Percentiles rank a stretch among this genome's conserved stretches.
These are phyloP conservation scores for Phaffia rhodozyma DNA, from an alignment of 1,284 basidiomycete species.

Conservation along the genomic window DNA sequence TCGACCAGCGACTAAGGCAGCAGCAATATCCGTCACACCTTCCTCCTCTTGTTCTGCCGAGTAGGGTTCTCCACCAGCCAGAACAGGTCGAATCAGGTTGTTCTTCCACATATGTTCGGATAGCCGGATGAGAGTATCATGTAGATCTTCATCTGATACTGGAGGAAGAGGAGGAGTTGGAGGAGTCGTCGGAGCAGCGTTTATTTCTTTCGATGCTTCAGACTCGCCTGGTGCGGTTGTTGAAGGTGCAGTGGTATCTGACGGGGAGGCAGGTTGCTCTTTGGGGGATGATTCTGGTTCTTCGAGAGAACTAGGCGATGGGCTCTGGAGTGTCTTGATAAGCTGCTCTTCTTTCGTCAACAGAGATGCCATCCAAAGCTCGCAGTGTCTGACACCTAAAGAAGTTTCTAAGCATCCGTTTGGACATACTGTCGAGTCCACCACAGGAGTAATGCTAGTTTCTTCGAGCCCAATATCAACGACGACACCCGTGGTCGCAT, in stretches of 20 bases:
- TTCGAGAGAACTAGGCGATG: slow-evolving; percentile 30
- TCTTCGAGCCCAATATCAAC: slow-evolving; percentile 65
- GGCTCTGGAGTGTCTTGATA: slow-evolving; percentile 45
- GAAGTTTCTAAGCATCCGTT: slow-evolving; percentile 48
- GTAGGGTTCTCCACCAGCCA: slow-evolving; percentile 12
- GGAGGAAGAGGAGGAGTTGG: slow-evolving; percentile 18
- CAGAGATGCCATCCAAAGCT: slow-evolving; percentile 58
- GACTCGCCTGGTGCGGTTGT: slow-evolving; percentile 31
- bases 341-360: slow-evolving; percentile 50
- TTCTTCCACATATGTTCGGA: slow-evolving; percentile 4
- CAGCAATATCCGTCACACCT: slow-evolving; percentile 53
- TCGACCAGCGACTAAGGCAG: slow-evolving; percentile 63
- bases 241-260: slow-evolving; percentile 23
- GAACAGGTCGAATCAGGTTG: slow-evolving; percentile 11
- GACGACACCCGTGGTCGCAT: slow-evolving; percentile 57
- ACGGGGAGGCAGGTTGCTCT: slow-evolving; percentile 33
- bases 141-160: slow-evolving; percentile 19
- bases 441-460: slow-evolving; percentile 64
- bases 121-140: slow-evolving; percentile 21
- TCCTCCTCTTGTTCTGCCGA: slow-evolving; percentile 22
- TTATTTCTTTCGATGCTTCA: slow-evolving; percentile 29
- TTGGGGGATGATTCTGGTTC: slow-evolving; percentile 27
- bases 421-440: slow-evolving; percentile 60
- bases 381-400: slow-evolving; percentile 62
- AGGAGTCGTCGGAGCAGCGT: slow-evolving; percentile 42